Evolutionary conservation across 176 grass and related monocot species (phyloP).

Genomic region (Juncus effusus): DNA sequence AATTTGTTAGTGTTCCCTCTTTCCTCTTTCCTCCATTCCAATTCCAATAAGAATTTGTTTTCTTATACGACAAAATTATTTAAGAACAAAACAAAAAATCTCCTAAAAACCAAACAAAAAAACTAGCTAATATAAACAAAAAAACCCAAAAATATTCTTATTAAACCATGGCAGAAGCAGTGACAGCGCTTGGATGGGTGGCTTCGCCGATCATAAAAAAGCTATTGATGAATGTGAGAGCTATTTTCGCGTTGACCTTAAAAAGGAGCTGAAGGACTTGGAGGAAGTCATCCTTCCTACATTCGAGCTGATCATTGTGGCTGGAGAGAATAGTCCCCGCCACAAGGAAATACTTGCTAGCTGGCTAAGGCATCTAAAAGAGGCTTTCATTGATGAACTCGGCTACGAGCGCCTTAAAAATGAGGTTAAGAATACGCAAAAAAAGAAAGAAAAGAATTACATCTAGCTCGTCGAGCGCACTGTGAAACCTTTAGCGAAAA

Average conservation of each 20-base stretch:
- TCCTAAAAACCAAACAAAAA: not conserved
- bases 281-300: not conserved
- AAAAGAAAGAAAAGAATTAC: too few relatives aligned
- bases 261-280: not conserved
- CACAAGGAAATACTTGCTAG: not conserved
- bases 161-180: not conserved
- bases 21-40: too few relatives aligned
- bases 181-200: constrained; percentile 1
- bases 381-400: not conserved
- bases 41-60: too few relatives aligned
- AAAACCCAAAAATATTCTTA: too few relatives aligned
- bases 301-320: not conserved
- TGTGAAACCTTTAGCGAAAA: too few relatives aligned
- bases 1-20: too few relatives aligned
- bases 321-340: not conserved
- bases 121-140: not conserved
- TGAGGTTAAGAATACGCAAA: too few relatives aligned
- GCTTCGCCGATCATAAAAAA: not conserved
- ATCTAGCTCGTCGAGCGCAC: too few relatives aligned
- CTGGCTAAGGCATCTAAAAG: constrained; percentile 7
- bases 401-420: not conserved
- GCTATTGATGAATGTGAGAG: not conserved
- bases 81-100: too few relatives aligned
- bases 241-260: not conserved
- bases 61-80: too few relatives aligned